These are phyloP conservation scores for Tirmania nivea DNA, from an alignment of 495 filamentous ascomycete genomes.

Conservation along the genomic window DNA sequence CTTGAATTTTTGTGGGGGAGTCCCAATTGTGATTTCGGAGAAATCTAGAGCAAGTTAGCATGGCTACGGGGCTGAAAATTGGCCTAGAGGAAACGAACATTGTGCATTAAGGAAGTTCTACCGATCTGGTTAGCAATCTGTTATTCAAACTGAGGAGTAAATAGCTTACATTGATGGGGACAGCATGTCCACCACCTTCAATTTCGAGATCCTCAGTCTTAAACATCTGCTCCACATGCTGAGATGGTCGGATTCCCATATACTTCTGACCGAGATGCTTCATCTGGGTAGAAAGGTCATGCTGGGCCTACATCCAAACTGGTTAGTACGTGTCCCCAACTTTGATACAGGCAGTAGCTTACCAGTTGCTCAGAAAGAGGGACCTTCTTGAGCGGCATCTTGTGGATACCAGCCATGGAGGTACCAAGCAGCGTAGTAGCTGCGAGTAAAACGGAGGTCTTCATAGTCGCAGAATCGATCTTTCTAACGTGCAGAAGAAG, in stretches of 20 bases:
- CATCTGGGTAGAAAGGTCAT: constrained; percentile 62
- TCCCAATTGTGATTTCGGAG: constrained; percentile 84
- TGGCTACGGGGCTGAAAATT: neutral
- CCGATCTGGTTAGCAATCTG: constrained; percentile 6
- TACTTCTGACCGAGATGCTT: constrained; percentile 74
- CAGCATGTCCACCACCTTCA: constrained; percentile 44
- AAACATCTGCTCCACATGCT: constrained; percentile 54
- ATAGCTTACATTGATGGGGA: constrained; percentile 43
- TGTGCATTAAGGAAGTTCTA: constrained; percentile 95
- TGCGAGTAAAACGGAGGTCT: constrained; percentile 46
- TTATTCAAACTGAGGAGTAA: neutral
- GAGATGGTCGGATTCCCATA: constrained; percentile 60
- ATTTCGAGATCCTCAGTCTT: constrained; percentile 45
- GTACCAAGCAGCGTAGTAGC: constrained; percentile 69
- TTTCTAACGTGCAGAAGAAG: too few species aligned
- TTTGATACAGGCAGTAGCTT: constrained; percentile 21
- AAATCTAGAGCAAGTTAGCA: constrained; percentile 41
- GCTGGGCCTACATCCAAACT: constrained; percentile 32
- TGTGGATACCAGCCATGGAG: constrained; percentile 66
- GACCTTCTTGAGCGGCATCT: constrained; percentile 92
- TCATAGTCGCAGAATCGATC: constrained; percentile 35
- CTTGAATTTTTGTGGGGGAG: constrained; percentile 87
- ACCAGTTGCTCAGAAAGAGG: constrained; percentile 83
- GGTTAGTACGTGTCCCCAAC: neutral
- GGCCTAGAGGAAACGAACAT: constrained; percentile 37